Percentiles rank a stretch among this genome's conserved stretches.
phyloP scores from a whole-genome alignment of 768 basidiomycete genomes.

The Mycena venus region DNA sequence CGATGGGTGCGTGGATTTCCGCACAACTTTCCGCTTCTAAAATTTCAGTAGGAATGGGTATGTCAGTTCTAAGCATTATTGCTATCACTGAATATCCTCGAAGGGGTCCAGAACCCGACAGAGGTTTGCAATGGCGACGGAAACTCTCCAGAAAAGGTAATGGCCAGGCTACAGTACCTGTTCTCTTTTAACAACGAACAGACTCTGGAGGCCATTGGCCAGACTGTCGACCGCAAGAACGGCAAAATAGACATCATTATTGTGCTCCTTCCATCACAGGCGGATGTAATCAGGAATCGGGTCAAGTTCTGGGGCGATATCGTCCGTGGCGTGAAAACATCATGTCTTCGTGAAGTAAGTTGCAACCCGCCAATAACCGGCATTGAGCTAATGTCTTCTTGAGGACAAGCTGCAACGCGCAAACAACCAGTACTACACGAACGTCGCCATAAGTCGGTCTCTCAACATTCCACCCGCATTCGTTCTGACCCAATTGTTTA shows the following conservation, averaged over 20 bases:
- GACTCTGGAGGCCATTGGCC: neutral
- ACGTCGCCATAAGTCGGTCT: conserved; percentile 57
- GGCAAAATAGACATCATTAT: conserved; percentile 52
- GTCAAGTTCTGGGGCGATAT: conserved; percentile 74
- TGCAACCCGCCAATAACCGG: conserved; percentile 53
- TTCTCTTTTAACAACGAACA: neutral
- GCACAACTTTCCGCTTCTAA: neutral
- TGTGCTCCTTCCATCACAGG: conserved; percentile 64
- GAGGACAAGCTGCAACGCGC: conserved; percentile 46
- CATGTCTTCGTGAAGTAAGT: conserved; percentile 58
- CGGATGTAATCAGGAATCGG: conserved; percentile 55
- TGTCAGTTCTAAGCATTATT: neutral
- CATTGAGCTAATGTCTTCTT: conserved; percentile 72
- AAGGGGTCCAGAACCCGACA: neutral
- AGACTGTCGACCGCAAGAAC: neutral
- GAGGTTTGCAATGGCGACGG: neutral
- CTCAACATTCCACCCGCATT: neutral
- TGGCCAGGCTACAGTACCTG: neutral
- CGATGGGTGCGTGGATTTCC: conserved; percentile 23
- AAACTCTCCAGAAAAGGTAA: neutral
- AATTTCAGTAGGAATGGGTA: conserved; percentile 33
- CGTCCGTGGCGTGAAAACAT: conserved; percentile 24
- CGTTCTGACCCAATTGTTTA: neutral
- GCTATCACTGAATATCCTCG: neutral
- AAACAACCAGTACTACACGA: conserved; percentile 69